Percentiles rank a stretch among this genome's conserved stretches.
Conservation (phyloP, 2,329 filamentous ascomycete species). For the Xenosphaeropsis pyriputrescens region DNA sequence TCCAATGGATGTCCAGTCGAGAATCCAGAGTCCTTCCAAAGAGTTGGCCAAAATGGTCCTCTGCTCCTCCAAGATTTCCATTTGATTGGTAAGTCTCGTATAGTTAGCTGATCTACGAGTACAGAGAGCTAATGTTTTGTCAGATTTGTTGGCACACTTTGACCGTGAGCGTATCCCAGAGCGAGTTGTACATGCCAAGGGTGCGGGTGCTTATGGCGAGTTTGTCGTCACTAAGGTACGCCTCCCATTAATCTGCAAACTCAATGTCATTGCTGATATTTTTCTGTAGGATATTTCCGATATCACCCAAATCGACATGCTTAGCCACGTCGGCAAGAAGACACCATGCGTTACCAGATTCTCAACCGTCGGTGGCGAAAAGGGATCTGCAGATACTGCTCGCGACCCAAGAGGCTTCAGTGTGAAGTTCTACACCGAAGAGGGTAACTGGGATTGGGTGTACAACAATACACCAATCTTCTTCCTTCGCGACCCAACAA, state of each 20-base stretch:
- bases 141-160: conserved; percentile 36
- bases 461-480: conserved; percentile 68
- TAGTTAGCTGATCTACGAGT: no score
- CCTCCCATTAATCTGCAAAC: neutral
- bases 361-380: conserved; percentile 58
- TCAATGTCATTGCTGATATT: neutral
- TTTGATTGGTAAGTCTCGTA: conserved; percentile 28
- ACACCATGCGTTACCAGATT: conserved; percentile 53
- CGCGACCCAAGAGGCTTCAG: conserved; percentile 55
- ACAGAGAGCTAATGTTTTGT: no score
- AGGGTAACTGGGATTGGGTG: conserved; percentile 61
- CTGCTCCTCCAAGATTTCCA: conserved; percentile 51
- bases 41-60: conserved; percentile 39
- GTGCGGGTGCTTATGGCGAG: conserved; percentile 21
- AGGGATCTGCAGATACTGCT: conserved; percentile 51
- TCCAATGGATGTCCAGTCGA: conserved; percentile 44
- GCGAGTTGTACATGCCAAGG: conserved; percentile 48
- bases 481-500: conserved; percentile 60
- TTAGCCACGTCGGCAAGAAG: conserved; percentile 47
- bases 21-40: conserved; percentile 34
- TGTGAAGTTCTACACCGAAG: conserved; percentile 56
- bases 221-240: neutral
- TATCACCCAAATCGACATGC: conserved; percentile 26
- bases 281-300: conserved; percentile 23
- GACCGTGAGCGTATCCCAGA: conserved; percentile 35